Conservation (phyloP, 345 rosid genomes). For the Chamaenerion angustifolium region DNA sequence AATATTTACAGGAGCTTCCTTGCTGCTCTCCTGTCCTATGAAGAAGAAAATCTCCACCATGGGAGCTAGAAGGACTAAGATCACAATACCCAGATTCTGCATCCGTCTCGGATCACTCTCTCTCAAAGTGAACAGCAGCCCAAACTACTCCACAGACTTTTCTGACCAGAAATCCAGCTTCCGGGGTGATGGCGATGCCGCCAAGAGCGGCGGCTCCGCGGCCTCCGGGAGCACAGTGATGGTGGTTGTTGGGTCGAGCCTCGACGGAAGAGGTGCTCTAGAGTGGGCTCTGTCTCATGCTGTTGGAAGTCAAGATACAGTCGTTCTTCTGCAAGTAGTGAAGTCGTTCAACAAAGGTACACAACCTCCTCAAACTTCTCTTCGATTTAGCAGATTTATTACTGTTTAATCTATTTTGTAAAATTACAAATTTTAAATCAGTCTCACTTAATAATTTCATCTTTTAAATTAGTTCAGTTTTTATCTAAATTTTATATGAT, state of each 20-base stretch:
- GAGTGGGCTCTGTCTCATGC: slow-evolving; percentile 84
- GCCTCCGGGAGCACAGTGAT: slow-evolving; percentile 48
- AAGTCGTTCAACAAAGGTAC: slow-evolving; percentile 34
- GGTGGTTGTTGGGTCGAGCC: slow-evolving; percentile 71
- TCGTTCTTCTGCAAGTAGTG: slow-evolving; percentile 46
- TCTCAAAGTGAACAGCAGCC: slow-evolving; percentile 1
- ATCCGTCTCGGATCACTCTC: slow-evolving; percentile 1
- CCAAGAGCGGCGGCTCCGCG: slow-evolving; percentile 1
- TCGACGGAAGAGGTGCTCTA: slow-evolving; percentile 62
- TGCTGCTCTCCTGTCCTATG: no score
- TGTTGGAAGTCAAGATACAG: slow-evolving; percentile 33
- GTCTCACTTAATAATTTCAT: no score
- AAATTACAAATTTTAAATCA: no score
- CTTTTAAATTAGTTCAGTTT: no score
- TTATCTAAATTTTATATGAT: no score
- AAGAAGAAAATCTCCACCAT: no score
- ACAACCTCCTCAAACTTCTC: no score
- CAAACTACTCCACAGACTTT: background rate
- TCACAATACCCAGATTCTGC: background rate
- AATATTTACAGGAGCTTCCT: no score
- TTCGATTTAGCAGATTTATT: no score
- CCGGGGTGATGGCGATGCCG: slow-evolving; percentile 1
- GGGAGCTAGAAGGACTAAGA: background rate
- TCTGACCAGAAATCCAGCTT: background rate
- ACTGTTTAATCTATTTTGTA: no score